These are phyloP conservation scores for Guillardia theta DNA, from an alignment of 78 protist genomes.

Conservation along the genomic window DNA sequence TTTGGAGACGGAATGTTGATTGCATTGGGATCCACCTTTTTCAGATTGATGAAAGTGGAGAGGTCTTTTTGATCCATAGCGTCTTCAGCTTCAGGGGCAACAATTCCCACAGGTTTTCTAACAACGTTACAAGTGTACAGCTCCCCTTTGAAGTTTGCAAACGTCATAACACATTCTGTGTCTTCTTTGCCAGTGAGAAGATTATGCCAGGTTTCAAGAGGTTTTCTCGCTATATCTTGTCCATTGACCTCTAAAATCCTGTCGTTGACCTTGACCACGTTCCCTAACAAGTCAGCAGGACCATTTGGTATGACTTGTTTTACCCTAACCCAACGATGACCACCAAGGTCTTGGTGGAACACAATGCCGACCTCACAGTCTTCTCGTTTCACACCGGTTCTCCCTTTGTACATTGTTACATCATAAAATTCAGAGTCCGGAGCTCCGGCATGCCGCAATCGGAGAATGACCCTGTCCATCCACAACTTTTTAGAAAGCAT, in stretches of 20 bases:
- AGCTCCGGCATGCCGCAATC: background rate
- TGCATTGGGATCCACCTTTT: background rate
- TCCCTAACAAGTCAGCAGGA: background rate
- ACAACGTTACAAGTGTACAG: conserved; percentile 4
- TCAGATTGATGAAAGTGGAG: background rate
- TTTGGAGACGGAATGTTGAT: background rate
- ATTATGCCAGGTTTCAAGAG: background rate
- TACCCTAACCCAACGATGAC: background rate
- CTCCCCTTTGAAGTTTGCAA: background rate
- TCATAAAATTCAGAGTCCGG: background rate
- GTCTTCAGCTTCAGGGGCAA: too few species aligned
- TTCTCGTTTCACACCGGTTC: background rate
- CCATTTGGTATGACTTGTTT: background rate
- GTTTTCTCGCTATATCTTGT: background rate
- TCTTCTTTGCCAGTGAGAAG: background rate
- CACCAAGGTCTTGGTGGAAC: background rate
- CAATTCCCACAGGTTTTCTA: too few species aligned
- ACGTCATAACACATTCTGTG: background rate
- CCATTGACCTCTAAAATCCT: conserved; percentile 4
- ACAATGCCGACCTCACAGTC: background rate
- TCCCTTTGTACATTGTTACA: background rate
- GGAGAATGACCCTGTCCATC: background rate
- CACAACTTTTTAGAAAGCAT: background rate
- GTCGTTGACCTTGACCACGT: conserved; percentile 11
- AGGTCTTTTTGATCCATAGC: background rate